Evolutionary conservation across 306 rosid genomes (phyloP).

Genomic region (Pachyrhizus erosus): DNA sequence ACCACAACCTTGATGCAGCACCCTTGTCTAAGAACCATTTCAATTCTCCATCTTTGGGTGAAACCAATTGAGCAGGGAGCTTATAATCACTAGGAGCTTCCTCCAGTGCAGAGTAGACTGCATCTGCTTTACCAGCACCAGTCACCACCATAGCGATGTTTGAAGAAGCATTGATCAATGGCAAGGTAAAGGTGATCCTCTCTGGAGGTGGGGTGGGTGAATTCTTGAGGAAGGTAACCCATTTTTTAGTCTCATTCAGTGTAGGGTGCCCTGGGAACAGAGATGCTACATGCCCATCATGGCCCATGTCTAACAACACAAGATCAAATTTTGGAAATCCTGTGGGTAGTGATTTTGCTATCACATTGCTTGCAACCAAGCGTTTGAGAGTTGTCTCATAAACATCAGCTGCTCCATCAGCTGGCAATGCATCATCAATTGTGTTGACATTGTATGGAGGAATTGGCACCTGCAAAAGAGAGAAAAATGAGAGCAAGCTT

Average conservation of each 20-base stretch:
- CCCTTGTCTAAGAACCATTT: constrained; percentile 83
- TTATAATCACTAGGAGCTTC: constrained; percentile 36
- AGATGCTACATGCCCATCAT: constrained; percentile 90
- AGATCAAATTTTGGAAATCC: constrained; percentile 86
- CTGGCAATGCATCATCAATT: constrained; percentile 72
- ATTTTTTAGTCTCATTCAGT: constrained; percentile 57
- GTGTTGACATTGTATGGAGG: constrained; percentile 61
- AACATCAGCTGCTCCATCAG: constrained; percentile 90
- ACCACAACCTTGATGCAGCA: constrained; percentile 74
- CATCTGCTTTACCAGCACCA: constrained; percentile 73
- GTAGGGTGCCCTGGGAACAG: constrained; percentile 74
- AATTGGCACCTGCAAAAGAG: constrained; percentile 62
- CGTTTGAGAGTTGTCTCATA: constrained; percentile 67
- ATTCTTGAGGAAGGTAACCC: constrained; percentile 72
- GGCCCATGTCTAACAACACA: constrained; percentile 83
- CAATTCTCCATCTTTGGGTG: constrained; percentile 64
- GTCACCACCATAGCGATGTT: constrained; percentile 73
- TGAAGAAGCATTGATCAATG: constrained; percentile 72
- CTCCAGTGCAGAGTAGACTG: constrained; percentile 63
- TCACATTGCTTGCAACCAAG: constrained; percentile 56
- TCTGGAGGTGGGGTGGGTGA: constrained; percentile 83
- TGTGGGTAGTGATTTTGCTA: constrained; percentile 48
- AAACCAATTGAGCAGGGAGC: constrained; percentile 68
- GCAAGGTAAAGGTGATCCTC: constrained; percentile 77
- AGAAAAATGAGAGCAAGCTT: not conserved